Base-by-base conservation (phyloP, 2,329 filamentous ascomycete genomes). In the Botrytis aclada region DNA sequence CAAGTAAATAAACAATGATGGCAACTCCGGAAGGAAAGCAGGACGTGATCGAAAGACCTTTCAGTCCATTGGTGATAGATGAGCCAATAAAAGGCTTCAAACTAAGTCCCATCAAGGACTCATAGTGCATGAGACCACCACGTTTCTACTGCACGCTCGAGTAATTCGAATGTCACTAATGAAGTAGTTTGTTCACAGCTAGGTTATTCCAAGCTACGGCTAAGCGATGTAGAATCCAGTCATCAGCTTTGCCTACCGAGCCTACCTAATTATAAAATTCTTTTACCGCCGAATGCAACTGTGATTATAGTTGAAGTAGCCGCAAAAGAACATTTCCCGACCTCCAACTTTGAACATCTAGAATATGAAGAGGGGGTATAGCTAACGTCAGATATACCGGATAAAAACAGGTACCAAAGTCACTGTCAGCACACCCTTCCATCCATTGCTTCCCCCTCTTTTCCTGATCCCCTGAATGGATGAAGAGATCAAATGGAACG, bases 1-100 rank as follows among this genome's bases (percentile, higher is more conserved):
- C 62, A 67, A 67, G 51, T 72, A 72, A 67, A 39, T 29, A 72
- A 72, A 72, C 39, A 60, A 56, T 51, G 22, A 64, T 58, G 51
- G 47, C 47, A 67, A 58, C 62, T 47, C 39, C 62, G 51, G 51
- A 45, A 29, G 39, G n/a, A 45, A 60, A 60, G 69, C 63, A 58
- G 70, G 70, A 72, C 70, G 60, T 72, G 70, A 72, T 65, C 70
- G 29, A 66, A 72, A 72, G 70, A 67, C 62, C 51, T 66, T 72
- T 72, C 70, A 39, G 22, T 45, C 29, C 32, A 71, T 71, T 71
- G 60, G 69, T 67, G 62, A 51, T 29, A n/a, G 34, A 54, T 47
- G 12, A 22, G 18, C 62, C 70, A 67, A 32, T 72, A 37, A 22
- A 67, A 72, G n/a, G 51, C 43, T 51, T 22, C 32, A 67, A 25